These are phyloP conservation scores for Xylariaceae sp. DNA, from an alignment of 2,329 filamentous ascomycete species.

Conservation along the genomic window DNA sequence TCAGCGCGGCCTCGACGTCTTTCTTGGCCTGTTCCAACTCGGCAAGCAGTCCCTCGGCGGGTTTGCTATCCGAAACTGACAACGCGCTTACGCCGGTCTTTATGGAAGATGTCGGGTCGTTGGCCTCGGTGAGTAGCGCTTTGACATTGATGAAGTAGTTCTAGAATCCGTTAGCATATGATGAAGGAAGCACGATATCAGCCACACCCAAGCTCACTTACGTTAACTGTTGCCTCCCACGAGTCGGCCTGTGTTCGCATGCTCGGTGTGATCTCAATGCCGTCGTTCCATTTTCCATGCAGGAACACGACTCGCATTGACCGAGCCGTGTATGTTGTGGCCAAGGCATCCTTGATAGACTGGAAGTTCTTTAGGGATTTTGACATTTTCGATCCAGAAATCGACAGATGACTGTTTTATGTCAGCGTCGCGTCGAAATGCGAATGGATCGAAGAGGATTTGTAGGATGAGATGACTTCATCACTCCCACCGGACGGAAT, in stretches of 20 bases:
- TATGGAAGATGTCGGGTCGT: conserved; percentile 25
- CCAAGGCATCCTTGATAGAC: conserved; percentile 79
- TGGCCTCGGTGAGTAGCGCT: conserved; percentile 45
- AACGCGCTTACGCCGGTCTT: conserved; percentile 32
- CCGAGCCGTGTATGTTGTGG: conserved; percentile 65
- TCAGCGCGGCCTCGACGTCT: conserved; percentile 55
- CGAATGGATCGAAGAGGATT: not conserved
- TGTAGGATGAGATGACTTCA: too few relatives aligned
- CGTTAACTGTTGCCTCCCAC: conserved; percentile 76
- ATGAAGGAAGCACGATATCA: not conserved
- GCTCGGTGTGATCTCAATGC: conserved; percentile 83
- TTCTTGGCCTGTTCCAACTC: conserved; percentile 50
- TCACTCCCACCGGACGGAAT: too few relatives aligned
- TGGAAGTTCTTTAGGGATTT: conserved; percentile 96
- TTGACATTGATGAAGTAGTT: conserved; percentile 57
- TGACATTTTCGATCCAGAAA: conserved; percentile 90
- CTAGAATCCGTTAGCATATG: conserved; percentile 26
- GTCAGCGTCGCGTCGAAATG: not conserved
- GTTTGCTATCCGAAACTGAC: conserved; percentile 31
- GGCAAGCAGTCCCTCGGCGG: conserved; percentile 29
- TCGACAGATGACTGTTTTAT: conserved; percentile 59
- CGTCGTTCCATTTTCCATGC: conserved; percentile 83
- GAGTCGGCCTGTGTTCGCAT: conserved; percentile 67
- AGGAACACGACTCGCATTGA: conserved; percentile 82
- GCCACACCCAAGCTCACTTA: conserved; percentile 29